These are phyloP conservation scores for Serendipita sp. DNA, from an alignment of 768 basidiomycete genomes.

Conservation along the genomic window DNA sequence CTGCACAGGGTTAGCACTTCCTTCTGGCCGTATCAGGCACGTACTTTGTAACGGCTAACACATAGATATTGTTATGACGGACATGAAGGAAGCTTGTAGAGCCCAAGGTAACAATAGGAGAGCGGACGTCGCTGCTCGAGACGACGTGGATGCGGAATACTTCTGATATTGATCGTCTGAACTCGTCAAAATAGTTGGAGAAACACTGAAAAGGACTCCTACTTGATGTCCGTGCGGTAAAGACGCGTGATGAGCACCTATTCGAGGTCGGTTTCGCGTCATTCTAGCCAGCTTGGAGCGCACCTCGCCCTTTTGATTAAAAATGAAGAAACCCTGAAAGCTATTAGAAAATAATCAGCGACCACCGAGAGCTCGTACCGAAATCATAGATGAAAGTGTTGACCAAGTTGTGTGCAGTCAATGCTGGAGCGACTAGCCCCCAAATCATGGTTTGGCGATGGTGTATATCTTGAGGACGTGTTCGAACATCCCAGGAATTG, in stretches of 20 bases:
- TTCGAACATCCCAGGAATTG: neutral
- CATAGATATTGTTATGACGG: conserved; percentile 83
- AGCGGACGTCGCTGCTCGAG: conserved; percentile 90
- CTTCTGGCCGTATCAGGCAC: conserved; percentile 13
- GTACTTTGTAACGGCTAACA: conserved; percentile 91
- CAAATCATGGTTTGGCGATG: neutral
- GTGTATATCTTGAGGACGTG: neutral
- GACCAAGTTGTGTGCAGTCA: neutral
- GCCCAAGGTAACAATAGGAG: conserved; percentile 92
- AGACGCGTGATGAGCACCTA: conserved; percentile 92
- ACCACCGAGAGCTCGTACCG: conserved; percentile 20
- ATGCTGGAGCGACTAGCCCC: neutral
- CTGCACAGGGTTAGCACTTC: conserved; percentile 23
- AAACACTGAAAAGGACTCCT: conserved; percentile 16
- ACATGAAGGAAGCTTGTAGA: conserved; percentile 99
- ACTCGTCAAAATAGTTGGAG: neutral
- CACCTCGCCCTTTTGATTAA: conserved; percentile 98
- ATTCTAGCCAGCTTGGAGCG: conserved; percentile 14
- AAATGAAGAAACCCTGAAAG: conserved; percentile 90
- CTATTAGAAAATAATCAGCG: conserved; percentile 4
- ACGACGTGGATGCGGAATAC: conserved; percentile 99
- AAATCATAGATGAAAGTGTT: conserved; percentile 25
- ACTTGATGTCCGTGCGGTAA: conserved; percentile 97
- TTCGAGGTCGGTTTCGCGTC: conserved; percentile 1
- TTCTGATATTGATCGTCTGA: conserved; percentile 86